phyloP scores from a whole-genome alignment of 2,329 filamentous ascomycete species.

The Penicillium concentricum region DNA sequence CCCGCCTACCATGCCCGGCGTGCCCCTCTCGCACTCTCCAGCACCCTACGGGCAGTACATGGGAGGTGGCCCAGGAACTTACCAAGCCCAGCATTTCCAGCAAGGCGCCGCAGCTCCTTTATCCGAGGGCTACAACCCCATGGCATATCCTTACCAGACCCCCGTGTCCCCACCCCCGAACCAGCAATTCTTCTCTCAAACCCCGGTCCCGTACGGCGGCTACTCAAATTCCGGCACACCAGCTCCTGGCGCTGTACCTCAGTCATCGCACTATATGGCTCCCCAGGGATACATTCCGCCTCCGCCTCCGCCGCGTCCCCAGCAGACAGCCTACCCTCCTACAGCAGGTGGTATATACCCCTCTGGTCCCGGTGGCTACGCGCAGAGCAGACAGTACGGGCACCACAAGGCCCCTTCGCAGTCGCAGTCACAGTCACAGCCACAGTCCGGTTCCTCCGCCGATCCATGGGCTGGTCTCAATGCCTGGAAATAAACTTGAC shows the following conservation, averaged over 20 bases:
- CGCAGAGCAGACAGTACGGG: conserved; percentile 47
- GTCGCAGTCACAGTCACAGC: conserved; percentile 28
- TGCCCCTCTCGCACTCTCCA: conserved; percentile 36
- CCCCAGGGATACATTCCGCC: conserved; percentile 66
- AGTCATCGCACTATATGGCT: conserved; percentile 45
- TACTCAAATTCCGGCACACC: conserved; percentile 36
- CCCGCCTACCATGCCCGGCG: conserved; percentile 27
- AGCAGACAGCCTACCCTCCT: conserved; percentile 46
- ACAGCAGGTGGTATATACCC: conserved; percentile 54
- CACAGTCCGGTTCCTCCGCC: conserved; percentile 30
- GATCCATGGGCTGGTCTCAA: conserved; percentile 72
- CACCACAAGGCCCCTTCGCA: conserved; percentile 42
- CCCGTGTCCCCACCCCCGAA: conserved; percentile 45
- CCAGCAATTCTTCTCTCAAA: conserved; percentile 40
- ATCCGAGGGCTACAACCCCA: conserved; percentile 50
- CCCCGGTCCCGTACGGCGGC: conserved; percentile 34
- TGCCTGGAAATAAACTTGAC: conserved; percentile 59
- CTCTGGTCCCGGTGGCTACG: conserved; percentile 56
- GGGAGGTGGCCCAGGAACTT: conserved; percentile 23
- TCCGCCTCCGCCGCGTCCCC: conserved; percentile 65
- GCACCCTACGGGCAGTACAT: conserved; percentile 39
- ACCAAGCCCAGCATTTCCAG: conserved; percentile 37
- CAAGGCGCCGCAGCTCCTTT: conserved; percentile 44
- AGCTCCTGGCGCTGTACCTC: conserved; percentile 27
- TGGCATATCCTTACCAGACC: conserved; percentile 48